Conservation (phyloP, 2,329 filamentous ascomycete species). For the Verticillium albo-atrum region DNA sequence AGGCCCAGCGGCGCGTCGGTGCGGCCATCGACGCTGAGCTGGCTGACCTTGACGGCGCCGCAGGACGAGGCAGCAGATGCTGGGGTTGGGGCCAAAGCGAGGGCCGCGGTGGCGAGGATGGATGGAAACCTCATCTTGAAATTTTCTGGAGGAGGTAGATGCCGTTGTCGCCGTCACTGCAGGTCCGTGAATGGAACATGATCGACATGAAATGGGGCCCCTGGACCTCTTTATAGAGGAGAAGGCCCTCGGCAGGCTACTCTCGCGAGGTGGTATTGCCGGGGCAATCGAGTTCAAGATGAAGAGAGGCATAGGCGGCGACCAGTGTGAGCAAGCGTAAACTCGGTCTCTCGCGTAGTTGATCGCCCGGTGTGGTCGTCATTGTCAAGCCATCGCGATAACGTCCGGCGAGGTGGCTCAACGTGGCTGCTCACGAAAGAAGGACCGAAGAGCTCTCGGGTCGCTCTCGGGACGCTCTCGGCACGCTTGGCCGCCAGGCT, state of each 20-base stretch:
- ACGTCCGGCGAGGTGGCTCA: neutral
- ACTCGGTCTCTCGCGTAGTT: neutral
- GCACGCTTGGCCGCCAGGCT: neutral
- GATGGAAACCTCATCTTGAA: neutral
- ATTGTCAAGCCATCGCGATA: neutral
- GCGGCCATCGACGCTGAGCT: constrained; percentile 6
- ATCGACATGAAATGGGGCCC: no score
- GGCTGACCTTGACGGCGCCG: constrained; percentile 3
- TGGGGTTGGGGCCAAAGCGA: neutral
- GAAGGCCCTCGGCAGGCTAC: no score
- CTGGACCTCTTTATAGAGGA: no score
- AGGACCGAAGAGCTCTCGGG: neutral
- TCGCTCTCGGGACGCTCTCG: no score
- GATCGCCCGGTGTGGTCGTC: neutral
- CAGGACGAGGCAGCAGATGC: neutral
- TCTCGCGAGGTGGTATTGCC: no score
- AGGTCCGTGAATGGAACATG: neutral
- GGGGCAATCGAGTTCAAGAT: no score
- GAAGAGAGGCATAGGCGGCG: no score
- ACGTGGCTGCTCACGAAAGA: neutral
- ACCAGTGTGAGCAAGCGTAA: neutral
- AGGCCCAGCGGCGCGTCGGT: constrained; percentile 4
- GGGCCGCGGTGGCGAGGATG: neutral
- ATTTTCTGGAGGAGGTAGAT: neutral
- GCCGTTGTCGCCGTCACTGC: neutral